phyloP scores from a whole-genome alignment of 2,329 filamentous ascomycete genomes.

The Talaromyces sp. region DNA sequence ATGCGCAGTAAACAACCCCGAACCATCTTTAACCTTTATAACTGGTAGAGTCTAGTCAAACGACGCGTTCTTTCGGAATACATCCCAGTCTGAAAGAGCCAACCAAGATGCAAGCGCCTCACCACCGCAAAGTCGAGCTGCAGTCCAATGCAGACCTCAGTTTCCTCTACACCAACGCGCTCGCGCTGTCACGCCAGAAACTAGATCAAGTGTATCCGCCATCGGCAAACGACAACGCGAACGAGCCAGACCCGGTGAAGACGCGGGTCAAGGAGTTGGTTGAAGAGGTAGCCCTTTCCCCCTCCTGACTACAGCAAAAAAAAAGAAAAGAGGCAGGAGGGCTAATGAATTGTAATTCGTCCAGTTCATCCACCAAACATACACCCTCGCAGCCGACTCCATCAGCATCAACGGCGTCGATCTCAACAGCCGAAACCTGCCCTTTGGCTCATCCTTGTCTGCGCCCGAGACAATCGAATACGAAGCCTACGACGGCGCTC shows the following conservation, averaged over 20 bases:
- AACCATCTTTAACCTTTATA: not conserved
- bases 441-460: constrained; percentile 27
- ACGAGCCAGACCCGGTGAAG: constrained; percentile 37
- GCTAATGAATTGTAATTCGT: not conserved
- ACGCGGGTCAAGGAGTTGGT: constrained; percentile 37
- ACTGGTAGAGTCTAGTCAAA: not conserved
- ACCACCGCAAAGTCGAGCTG: constrained; percentile 48
- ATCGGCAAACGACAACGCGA: constrained; percentile 31
- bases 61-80: not conserved
- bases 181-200: constrained; percentile 41
- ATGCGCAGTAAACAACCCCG: not conserved
- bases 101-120: constrained; percentile 21
- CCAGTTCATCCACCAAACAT: constrained; percentile 42
- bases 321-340: not conserved
- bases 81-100: too few relatives aligned
- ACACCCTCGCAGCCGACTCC: constrained; percentile 37
- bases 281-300: constrained; percentile 28
- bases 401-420: constrained; percentile 46
- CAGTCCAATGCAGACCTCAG: constrained; percentile 45
- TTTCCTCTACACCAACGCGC: constrained; percentile 43
- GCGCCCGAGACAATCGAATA: constrained; percentile 43
- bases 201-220: constrained; percentile 45
- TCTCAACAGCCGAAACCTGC: constrained; percentile 18
- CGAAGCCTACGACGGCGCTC: constrained; percentile 39
- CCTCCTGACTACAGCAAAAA: not conserved